These are phyloP conservation scores for Medicago truncatula DNA, from an alignment of 306 rosid species.

Conservation along the genomic window MtrunA17r5.0-ANR NC_053045.1:29075501-29076000, in stretches of 20 bases:
- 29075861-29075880: background rate
- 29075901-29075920: background rate
- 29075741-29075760: too few species aligned
- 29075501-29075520: constrained; percentile 34
- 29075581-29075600: too few species aligned
- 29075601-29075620: too few species aligned
- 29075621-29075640: too few species aligned
- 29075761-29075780: too few species aligned
- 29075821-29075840: background rate
- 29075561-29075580: too few species aligned
- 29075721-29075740: background rate
- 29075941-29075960: background rate
- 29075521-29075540: too few species aligned
- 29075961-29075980: background rate
- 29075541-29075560: too few species aligned
- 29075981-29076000: background rate
- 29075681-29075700: too few species aligned
- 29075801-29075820: background rate
- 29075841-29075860: background rate
- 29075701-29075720: too few species aligned
- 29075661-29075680: too few species aligned
- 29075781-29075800: background rate
- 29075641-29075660: too few species aligned
- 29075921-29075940: background rate
- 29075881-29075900: background rate